A percentile compares a stretch with the other conserved stretches of the same genome.
phyloP scores from a whole-genome alignment of 1,284 basidiomycete species.

The Amylostereum chailletii region DNA sequence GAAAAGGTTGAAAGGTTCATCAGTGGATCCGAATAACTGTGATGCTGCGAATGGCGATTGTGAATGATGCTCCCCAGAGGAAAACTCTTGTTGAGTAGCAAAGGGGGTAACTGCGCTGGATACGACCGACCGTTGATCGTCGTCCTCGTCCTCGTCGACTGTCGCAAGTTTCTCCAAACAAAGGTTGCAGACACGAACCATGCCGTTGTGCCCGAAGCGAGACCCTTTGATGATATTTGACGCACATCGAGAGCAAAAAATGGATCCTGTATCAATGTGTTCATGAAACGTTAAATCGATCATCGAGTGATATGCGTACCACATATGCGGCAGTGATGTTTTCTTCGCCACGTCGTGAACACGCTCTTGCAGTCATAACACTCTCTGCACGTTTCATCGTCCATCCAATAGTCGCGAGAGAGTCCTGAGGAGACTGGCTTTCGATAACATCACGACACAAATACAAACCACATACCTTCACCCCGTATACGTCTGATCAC shows the following conservation, averaged over 20 bases:
- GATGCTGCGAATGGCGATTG: slow-evolving; percentile 86
- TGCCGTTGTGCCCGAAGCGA: slow-evolving; percentile 89
- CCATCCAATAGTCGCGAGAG: slow-evolving; percentile 93
- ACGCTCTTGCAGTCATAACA: slow-evolving; percentile 90
- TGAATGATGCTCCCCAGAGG: slow-evolving; percentile 48
- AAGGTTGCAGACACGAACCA: slow-evolving; percentile 90
- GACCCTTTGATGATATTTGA: slow-evolving; percentile 95
- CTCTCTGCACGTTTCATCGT: slow-evolving; percentile 92
- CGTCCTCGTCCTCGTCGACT: slow-evolving; percentile 71
- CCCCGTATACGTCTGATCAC: slow-evolving; percentile 83
- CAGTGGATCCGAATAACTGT: slow-evolving; percentile 69
- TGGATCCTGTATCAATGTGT: slow-evolving; percentile 50
- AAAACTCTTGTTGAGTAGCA: slow-evolving; percentile 43
- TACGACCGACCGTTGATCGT: slow-evolving; percentile 70
- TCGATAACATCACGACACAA: slow-evolving; percentile 8
- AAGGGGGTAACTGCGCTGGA: slow-evolving; percentile 52
- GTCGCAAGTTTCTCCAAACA: slow-evolving; percentile 88
- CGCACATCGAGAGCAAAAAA: slow-evolving; percentile 90
- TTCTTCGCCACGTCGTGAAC: slow-evolving; percentile 88
- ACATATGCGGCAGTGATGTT: slow-evolving; percentile 93
- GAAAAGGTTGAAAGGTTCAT: slow-evolving; percentile 71
- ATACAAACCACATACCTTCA: slow-evolving; percentile 45
- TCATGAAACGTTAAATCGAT: slow-evolving; percentile 7
- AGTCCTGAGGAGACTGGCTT: slow-evolving; percentile 41
- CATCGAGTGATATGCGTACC: slow-evolving; percentile 38